Evolutionary conservation across 768 basidiomycete genomes (phyloP).

Genomic region (Lactifluus hygrophoroides): DNA sequence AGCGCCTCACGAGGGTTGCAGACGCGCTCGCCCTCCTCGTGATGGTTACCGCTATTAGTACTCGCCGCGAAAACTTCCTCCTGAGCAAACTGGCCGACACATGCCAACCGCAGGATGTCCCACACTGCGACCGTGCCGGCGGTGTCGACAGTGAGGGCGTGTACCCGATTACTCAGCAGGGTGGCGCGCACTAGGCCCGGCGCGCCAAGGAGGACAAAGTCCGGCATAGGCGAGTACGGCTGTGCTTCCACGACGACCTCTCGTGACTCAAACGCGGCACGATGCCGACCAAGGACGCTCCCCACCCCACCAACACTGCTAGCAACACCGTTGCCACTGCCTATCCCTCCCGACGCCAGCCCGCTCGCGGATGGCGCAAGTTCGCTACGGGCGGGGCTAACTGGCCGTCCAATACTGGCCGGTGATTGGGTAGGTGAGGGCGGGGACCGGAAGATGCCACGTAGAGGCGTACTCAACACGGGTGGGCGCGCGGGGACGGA

Average conservation of each 20-base stretch:
- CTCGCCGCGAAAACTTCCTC: constrained; percentile 55
- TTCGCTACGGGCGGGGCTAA: constrained; percentile 26
- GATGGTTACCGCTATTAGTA: background rate
- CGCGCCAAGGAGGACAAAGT: constrained; percentile 64
- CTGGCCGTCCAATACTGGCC: constrained; percentile 23
- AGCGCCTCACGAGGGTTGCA: constrained; percentile 74
- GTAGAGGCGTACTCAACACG: constrained; percentile 29
- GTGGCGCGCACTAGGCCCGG: constrained; percentile 76
- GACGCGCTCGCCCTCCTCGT: constrained; percentile 32
- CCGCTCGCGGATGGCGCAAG: constrained; percentile 12
- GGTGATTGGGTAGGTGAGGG: constrained; percentile 21
- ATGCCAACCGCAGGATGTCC: constrained; percentile 77
- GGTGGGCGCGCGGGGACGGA: constrained; percentile 44
- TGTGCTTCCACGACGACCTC: constrained; percentile 78
- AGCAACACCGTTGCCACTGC: background rate
- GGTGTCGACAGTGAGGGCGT: constrained; percentile 87
- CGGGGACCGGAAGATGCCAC: constrained; percentile 27
- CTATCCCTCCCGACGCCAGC: background rate
- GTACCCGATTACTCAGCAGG: constrained; percentile 80
- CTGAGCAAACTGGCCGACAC: constrained; percentile 58
- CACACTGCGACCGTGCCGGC: constrained; percentile 83
- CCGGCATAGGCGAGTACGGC: constrained; percentile 46
- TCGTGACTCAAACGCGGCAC: constrained; percentile 52
- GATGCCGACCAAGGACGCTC: constrained; percentile 31
- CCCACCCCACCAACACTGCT: constrained; percentile 22